Conservation (phyloP, 1,284 basidiomycete species). For the Omphalotus olearius region DNA sequence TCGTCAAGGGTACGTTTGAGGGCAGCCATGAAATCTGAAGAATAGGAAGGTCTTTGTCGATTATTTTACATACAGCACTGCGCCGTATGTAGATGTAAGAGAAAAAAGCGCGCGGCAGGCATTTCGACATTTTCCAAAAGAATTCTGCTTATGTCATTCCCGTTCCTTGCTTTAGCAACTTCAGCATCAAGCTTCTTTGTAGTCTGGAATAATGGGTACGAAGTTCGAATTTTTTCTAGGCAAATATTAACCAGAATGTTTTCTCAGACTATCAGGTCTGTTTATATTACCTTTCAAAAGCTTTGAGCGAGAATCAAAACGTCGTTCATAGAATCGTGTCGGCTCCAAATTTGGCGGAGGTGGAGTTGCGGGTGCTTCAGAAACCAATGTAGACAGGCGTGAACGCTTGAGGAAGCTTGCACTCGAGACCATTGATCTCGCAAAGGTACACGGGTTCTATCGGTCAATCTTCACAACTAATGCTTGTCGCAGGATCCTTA, state of each 20-base stretch:
- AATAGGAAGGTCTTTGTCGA: background rate
- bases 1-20: constrained; percentile 62
- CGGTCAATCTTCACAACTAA: constrained; percentile 5
- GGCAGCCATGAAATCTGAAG: constrained; percentile 33
- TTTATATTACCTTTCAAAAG: background rate
- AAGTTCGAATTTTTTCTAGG: constrained; percentile 13
- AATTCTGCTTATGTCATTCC: background rate
- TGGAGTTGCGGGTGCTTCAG: constrained; percentile 88
- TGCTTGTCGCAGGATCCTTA: constrained; percentile 79
- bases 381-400: constrained; percentile 92
- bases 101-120: background rate
- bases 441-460: constrained; percentile 57
- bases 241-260: constrained; percentile 2
- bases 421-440: constrained; percentile 93
- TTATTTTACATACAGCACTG: background rate
- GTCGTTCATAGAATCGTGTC: constrained; percentile 74
- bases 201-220: constrained; percentile 30
- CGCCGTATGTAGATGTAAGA: background rate
- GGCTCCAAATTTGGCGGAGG: constrained; percentile 95
- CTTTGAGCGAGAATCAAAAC: background rate
- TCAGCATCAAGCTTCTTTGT: too few species aligned
- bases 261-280: constrained; percentile 41
- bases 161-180: too few species aligned
- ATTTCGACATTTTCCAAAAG: too few species aligned
- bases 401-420: constrained; percentile 95